Evolutionary conservation across 2,329 filamentous ascomycete genomes (phyloP), one percentile per base, ranked within the genome.

Genomic region (Arachnopeziza araneosa): DNA sequence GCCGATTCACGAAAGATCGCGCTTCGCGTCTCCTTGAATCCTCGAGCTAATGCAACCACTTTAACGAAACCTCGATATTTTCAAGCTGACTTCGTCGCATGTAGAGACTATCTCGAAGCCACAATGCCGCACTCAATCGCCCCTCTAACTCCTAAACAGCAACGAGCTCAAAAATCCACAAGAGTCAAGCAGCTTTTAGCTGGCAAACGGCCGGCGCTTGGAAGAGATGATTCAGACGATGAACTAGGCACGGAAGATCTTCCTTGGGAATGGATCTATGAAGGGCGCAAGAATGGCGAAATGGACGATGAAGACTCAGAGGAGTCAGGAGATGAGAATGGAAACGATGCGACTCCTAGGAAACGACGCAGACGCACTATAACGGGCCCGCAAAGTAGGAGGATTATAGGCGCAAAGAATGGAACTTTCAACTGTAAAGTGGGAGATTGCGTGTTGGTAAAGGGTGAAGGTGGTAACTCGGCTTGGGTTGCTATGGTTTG

Each of bases 401-500:
- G 77, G 59, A 96, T 97, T 52, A 74, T 95, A 50, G 95, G 91
- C 3, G 95, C 93, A 22, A 67, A 54, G 24, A 92, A 92, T 81
- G 93, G 92, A 24, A 79, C 74, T 14, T 96, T 97, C 65, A 83
- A 88, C 70, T 96, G 92, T 75, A 82, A 78, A 57, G 73, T 96
- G 48, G 95, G 95, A 52, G 92, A 99, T 70, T 83, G 85, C 22
- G 88, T 98, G 44, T 79, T 98, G 50, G 80, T 99, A 58, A 96
- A 96, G 74, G 91, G 93, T 1, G 91, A 96, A 49, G 91, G 90
- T 3, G 83, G 85, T 50, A 91, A 91, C 65, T 91, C 96, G 69
- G 89, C 92, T 12, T 99, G 95, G 93, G 89, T 96, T 2, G 95
- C 91, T 36, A 86, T 99, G 63, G 88, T 97, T 56, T 89, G 88